Conservation (phyloP, 2,329 filamentous ascomycete species). For the Chrysoporthe puriensis region DNA sequence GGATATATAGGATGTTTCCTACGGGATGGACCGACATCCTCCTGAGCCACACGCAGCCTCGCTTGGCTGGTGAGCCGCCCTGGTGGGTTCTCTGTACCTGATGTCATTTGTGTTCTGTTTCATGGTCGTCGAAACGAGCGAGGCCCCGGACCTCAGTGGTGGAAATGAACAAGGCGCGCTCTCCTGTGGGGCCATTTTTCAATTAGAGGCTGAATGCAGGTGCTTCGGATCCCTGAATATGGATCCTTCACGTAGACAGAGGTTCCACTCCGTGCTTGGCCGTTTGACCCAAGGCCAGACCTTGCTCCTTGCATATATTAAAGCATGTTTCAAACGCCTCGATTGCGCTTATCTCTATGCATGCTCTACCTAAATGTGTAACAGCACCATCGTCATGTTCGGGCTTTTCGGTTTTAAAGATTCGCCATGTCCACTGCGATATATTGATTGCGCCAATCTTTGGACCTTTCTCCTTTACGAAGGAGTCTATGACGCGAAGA, state of each 20-base stretch:
- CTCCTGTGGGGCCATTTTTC: not conserved
- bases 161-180: not conserved
- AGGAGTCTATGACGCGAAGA: too few species aligned
- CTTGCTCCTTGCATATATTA: not conserved
- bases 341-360: not conserved
- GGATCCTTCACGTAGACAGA: not conserved
- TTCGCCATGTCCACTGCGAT: not conserved
- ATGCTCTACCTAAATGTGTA: not conserved
- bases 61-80: slow-evolving; percentile 4
- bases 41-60: not conserved
- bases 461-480: not conserved
- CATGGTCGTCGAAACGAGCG: slow-evolving; percentile 13
- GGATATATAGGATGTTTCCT: not conserved
- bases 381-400: not conserved
- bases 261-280: not conserved
- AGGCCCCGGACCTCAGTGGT: slow-evolving; percentile 3
- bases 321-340: not conserved
- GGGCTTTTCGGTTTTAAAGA: not conserved
- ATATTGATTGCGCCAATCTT: not conserved
- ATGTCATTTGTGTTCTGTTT: slow-evolving; percentile 11
- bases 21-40: not conserved
- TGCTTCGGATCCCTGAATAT: not conserved
- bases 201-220: slow-evolving; percentile 14
- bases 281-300: too few species aligned
- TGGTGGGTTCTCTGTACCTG: not conserved